These are phyloP conservation scores for Saksenaea oblongispora DNA, from an alignment of 371 early-diverging fungal species.

Conservation along the genomic window DNA sequence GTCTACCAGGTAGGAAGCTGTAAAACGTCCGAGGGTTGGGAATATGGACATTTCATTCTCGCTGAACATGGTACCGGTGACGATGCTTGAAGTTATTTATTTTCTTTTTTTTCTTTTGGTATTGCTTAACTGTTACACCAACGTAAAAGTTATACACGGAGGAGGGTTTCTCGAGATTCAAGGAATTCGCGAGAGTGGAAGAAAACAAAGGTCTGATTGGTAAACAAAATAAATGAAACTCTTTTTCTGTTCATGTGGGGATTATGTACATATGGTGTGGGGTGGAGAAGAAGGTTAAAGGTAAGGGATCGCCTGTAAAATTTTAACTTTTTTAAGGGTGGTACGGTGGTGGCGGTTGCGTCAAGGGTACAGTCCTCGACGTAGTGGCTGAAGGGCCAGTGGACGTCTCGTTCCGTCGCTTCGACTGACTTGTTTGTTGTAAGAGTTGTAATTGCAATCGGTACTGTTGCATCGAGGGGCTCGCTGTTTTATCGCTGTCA, in stretches of 20 bases:
- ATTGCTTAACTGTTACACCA: too few relatives aligned
- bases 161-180: too few relatives aligned
- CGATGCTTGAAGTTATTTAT: too few relatives aligned
- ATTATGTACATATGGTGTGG: neutral
- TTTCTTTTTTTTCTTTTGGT: too few relatives aligned
- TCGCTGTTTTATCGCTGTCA: neutral
- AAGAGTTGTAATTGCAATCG: constrained; percentile 16
- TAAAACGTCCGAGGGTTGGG: too few relatives aligned
- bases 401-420: neutral
- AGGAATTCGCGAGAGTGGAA: too few relatives aligned
- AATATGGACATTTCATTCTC: too few relatives aligned
- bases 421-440: neutral
- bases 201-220: neutral
- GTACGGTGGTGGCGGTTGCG: neutral
- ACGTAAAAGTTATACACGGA: too few relatives aligned
- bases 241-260: neutral
- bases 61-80: too few relatives aligned
- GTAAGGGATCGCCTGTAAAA: neutral
- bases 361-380: neutral
- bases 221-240: neutral
- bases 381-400: neutral
- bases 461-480: constrained; percentile 18
- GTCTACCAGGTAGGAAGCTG: too few relatives aligned
- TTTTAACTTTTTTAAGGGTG: neutral
- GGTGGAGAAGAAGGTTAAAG: neutral